Base-by-base conservation (phyloP, 2,329 filamentous ascomycete species). In the Dactylellina sp. region DNA sequence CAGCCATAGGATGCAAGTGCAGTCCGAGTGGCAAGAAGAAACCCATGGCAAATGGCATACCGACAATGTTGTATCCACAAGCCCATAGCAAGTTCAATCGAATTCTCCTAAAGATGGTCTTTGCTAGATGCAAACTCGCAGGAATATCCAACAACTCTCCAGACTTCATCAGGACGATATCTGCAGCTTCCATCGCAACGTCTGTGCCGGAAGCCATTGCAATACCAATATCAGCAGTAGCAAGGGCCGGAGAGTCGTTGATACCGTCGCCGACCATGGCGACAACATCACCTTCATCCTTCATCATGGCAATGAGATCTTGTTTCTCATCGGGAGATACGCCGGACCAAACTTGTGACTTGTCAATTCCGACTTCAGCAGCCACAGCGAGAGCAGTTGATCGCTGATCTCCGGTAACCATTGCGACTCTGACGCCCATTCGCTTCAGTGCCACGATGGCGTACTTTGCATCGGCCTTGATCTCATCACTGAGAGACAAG, bases 221-320 rank as follows among this genome's bases (percentile, higher is more conserved):
- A 77, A 99, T 97, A 76, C 95, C 95, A 25, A 98, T 89, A 77
- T 96, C 89, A 9, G 95, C 93, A 0, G 93, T 96, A 0, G 93
- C 95, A 9, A 99, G 87, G 0, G 95, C 95, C 0, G 95, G 95
- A 0, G 93, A 97, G 83, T 99, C 95, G 82, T 99, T 99, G 86
- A 99, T 97, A 44, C 95, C 95, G 81, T 99, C 95, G 59, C 95
- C 93, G 12, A 98, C 93, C 95, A 99, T 99, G 77, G 92, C 95
- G 24, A 98, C 92, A 55, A 90, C 84, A 78, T 93, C 87, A 74
- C 92, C 92, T 56, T 85, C 81, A 0, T 85, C 84, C 82, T 97
- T 92, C 16, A 98, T 86, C 61, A 89, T 84, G 55, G 88, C 87
- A 78, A 99, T 86, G 77, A 98, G 96, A 25, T 86, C 84, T 80